phyloP scores from a whole-genome alignment of 345 rosid genomes.

The Dimocarpus longan region DNA sequence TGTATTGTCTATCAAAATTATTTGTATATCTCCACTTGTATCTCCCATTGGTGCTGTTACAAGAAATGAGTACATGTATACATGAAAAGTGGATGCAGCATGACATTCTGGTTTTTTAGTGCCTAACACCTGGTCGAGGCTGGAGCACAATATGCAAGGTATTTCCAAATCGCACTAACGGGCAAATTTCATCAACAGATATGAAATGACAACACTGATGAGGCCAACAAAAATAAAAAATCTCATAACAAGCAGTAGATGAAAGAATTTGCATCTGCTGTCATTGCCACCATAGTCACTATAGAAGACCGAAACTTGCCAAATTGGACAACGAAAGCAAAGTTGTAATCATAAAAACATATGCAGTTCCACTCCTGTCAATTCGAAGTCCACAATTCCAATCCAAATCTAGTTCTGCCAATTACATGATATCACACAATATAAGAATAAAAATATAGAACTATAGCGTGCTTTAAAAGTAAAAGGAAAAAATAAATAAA shows the following conservation, averaged over 20 bases:
- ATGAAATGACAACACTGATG: slow-evolving; percentile 57
- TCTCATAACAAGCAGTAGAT: slow-evolving; percentile 66
- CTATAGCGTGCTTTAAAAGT: neutral
- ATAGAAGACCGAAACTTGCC: slow-evolving; percentile 24
- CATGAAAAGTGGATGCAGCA: slow-evolving; percentile 56
- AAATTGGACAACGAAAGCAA: slow-evolving; percentile 7
- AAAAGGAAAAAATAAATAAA: neutral
- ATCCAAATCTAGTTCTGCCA: slow-evolving; percentile 12
- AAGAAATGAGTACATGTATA: too few species aligned
- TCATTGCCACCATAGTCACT: slow-evolving; percentile 36
- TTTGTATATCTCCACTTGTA: too few species aligned
- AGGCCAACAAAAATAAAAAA: slow-evolving; percentile 59
- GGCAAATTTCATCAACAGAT: slow-evolving; percentile 63
- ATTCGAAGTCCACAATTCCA: slow-evolving; percentile 27
- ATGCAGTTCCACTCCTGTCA: slow-evolving; percentile 20
- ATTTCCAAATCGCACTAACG: slow-evolving; percentile 51
- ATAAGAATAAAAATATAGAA: neutral
- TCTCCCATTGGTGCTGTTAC: too few species aligned
- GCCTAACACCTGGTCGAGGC: slow-evolving; percentile 58
- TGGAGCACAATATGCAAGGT: slow-evolving; percentile 75
- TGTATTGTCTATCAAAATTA: too few species aligned
- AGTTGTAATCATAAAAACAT: slow-evolving; percentile 17
- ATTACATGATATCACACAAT: neutral
- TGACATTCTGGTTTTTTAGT: slow-evolving; percentile 43
- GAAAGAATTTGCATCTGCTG: slow-evolving; percentile 34